Conservation (phyloP, 2,329 filamentous ascomycete species). For the Claviceps sp. region DNA sequence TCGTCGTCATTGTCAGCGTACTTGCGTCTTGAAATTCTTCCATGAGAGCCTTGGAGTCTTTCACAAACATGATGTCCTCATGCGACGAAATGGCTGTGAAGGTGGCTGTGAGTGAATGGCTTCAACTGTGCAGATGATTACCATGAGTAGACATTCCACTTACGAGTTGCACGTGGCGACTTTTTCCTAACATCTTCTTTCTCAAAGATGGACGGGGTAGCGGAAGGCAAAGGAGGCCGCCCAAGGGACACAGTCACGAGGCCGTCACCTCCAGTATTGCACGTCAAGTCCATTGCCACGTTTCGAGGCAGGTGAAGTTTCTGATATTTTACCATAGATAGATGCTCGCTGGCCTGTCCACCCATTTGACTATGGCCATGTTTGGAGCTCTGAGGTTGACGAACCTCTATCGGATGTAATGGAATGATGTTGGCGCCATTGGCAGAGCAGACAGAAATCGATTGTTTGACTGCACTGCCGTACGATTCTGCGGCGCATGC, state of each 20-base stretch:
- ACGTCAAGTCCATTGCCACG: constrained; percentile 15
- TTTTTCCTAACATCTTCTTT: not conserved
- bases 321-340: not conserved
- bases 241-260: constrained; percentile 17
- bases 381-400: not conserved
- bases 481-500: constrained; percentile 16
- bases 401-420: constrained; percentile 18
- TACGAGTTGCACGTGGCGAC: not conserved
- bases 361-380: constrained; percentile 6
- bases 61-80: not conserved
- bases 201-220: constrained; percentile 5
- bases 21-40: not conserved
- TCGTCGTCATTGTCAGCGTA: not conserved
- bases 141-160: not conserved
- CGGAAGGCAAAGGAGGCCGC: constrained; percentile 4
- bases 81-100: not conserved
- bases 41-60: not conserved
- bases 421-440: constrained; percentile 15
- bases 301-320: constrained; percentile 10
- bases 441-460: constrained; percentile 14
- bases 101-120: not conserved
- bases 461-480: constrained; percentile 16
- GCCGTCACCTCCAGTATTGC: constrained; percentile 18
- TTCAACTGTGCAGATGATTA: not conserved
- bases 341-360: not conserved